A percentile compares a stretch with the other conserved stretches of the same genome.
Evolutionary conservation across 2,329 filamentous ascomycete genomes (phyloP).

Genomic region (Cladophialophora bantiana): DNA sequence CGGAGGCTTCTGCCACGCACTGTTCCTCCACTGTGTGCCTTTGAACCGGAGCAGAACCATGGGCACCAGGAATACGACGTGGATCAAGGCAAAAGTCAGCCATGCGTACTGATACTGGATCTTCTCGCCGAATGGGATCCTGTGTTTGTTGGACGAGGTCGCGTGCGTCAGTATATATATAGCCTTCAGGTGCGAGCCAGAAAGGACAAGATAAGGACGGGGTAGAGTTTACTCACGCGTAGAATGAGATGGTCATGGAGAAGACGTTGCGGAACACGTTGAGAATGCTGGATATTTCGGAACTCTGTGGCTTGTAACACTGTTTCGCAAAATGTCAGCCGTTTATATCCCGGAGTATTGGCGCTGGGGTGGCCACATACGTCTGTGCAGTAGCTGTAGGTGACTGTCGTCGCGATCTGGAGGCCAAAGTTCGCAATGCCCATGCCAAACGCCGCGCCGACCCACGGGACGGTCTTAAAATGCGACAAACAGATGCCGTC

Average conservation of each 20-base stretch:
- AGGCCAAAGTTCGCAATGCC: conserved; percentile 47
- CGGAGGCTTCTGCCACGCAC: conserved; percentile 29
- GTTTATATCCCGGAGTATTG: not conserved
- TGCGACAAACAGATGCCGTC: conserved; percentile 43
- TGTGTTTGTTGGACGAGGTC: conserved; percentile 17
- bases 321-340: conserved; percentile 11
- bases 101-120: conserved; percentile 45
- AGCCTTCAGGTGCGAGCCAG: too few relatives aligned
- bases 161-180: too few relatives aligned
- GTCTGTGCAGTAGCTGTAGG: conserved; percentile 48
- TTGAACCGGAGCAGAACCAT: conserved; percentile 39
- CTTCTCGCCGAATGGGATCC: conserved; percentile 42
- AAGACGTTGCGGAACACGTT: conserved; percentile 47
- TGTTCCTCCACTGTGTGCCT: conserved; percentile 39
- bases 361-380: conserved; percentile 27
- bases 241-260: conserved; percentile 46
- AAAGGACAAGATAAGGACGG: not conserved
- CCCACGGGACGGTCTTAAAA: conserved; percentile 43
- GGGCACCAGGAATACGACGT: conserved; percentile 40
- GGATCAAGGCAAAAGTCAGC: conserved; percentile 43
- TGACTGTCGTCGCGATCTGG: conserved; percentile 48
- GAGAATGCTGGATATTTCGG: conserved; percentile 47
- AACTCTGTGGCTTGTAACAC: conserved; percentile 49
- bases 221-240: conserved; percentile 30
- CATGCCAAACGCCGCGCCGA: conserved; percentile 49